Evolutionary conservation across 106 monocot genomes (phyloP), one percentile per base, ranked within the genome.

Genomic region (Alisma plantagoaquatica): DNA sequence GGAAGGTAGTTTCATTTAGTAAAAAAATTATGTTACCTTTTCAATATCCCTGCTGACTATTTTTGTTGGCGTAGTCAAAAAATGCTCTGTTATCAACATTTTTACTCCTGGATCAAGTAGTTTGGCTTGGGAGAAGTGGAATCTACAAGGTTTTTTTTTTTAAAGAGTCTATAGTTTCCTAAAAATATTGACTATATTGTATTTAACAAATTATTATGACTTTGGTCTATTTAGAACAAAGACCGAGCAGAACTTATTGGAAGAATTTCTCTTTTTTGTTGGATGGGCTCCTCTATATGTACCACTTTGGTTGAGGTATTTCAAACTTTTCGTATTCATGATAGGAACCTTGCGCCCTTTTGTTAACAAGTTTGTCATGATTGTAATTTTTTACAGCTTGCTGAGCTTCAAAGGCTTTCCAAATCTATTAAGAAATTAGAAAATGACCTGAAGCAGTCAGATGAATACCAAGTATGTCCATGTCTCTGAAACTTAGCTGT

Each of bases 61-160:
- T 18, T 1, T 48, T 46, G 20, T 55, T 19, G 18, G 26, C 69
- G 26, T 73, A 96, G 96, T 84, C 84, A 51, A 96, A 89, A 71
- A 96, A 96, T 76, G 88, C 96, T 45, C 49, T 89, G 59, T 27
- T 96, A 14, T 89, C 96, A 26, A 76, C 89, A 38, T 96, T 89
- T 71, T 67, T 96, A 22, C 76, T 96, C 67, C 73, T 96, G 64
- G 96, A 96, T 70, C 96, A 96, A 75, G 74, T 96, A 45, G 96
- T 96, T 18, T 96, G 96, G 96, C 57, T 63, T 27, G 78, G 84
- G 23, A 78, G 88, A 68, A 75, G 78, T 20, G 96, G 88, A 30
- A 78, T 96, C 64, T 84, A 89, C 57, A 96, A 96, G 96, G 96
- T 96, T 35, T 7, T 46, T 31, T 31, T 16, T 51, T 41, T 51